Percentiles rank a stretch among this genome's conserved stretches.
Evolutionary conservation across 805 yeast genomes (phyloP).

Genomic region (Hanseniaspora pseudoguilliermondii): DNA sequence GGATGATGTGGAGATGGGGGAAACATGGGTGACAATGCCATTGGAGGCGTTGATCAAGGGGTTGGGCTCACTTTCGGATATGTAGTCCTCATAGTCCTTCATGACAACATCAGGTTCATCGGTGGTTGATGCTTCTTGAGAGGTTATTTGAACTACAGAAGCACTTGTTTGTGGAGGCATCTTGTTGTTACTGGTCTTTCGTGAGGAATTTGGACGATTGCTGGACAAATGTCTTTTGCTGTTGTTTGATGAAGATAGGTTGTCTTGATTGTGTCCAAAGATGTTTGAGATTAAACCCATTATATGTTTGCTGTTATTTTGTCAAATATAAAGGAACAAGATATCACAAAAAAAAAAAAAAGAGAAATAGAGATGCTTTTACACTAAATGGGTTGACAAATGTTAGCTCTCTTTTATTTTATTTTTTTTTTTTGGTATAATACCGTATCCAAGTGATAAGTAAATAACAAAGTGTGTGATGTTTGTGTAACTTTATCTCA

Average conservation of each 20-base stretch:
- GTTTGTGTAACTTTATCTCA: no score
- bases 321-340: neutral
- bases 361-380: no score
- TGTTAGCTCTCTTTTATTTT: neutral
- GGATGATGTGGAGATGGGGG: slow-evolving; percentile 9
- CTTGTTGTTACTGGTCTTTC: neutral
- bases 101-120: slow-evolving; percentile 8
- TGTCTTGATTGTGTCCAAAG: slow-evolving; percentile 5
- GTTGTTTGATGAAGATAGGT: slow-evolving; percentile 14
- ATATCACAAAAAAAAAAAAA: neutral
- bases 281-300: slow-evolving; percentile 11
- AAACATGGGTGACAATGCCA: slow-evolving; percentile 6
- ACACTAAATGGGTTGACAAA: no score
- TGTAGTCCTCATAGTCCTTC: neutral
- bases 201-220: slow-evolving; percentile 12
- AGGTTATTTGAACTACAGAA: neutral
- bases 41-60: neutral
- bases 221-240: slow-evolving; percentile 24
- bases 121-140: neutral
- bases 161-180: neutral
- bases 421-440: neutral
- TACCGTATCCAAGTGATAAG: no score
- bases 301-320: neutral
- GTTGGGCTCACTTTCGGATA: neutral
- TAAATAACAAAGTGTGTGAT: no score